Base-by-base conservation (phyloP, 2,329 filamentous ascomycete species). In the Claviceps africana region DNA sequence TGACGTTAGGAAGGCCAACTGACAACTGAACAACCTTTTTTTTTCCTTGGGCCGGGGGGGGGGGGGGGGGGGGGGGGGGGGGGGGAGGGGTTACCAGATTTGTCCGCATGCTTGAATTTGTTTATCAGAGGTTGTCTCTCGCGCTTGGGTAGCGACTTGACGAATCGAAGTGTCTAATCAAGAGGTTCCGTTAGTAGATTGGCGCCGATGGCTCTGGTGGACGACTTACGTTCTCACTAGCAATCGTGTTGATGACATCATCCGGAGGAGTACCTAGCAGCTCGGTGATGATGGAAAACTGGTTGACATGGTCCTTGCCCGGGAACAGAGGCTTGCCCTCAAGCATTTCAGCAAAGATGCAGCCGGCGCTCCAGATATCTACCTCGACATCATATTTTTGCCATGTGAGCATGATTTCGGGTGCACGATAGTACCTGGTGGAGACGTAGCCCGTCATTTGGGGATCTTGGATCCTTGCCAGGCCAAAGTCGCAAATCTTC, bases 371-470 rank as follows among this genome's bases (percentile, higher is more conserved):
- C 93, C 93, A 98, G 66, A 98, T 95, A 67, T 98, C 93, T 54
- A 98, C 93, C 73, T 97, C 93, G 47, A 97, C 84, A 61, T 98
- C 93, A 72, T 98, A 98, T 74, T 98, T 98, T 76, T 98, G 93
- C 93, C 93, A 98, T 58, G 93, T 97, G 66, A 98, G 88, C 93
- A 98, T 98, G 67, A 98, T 98, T 71, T 98, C 93, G 19, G 93
- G 93, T 9, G 93, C 93, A 64, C 93, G 84, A 78, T 98, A 98
- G 77, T 98, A 98, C 76, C 93, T 79, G 56, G 93, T 98, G 47
- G 93, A 97, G 55, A 98, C 93, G 66, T 98, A 98, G 61, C 93
- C 93, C 43, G 93, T 98, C 93, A 98, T 98, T 72, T 98, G 93
- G 37, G 93, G 93, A 65, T 98, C 93, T 69, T 98, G 93, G 63